Conservation (phyloP, 208 protist species). For the Acanthamoeba rhysodes region DNA sequence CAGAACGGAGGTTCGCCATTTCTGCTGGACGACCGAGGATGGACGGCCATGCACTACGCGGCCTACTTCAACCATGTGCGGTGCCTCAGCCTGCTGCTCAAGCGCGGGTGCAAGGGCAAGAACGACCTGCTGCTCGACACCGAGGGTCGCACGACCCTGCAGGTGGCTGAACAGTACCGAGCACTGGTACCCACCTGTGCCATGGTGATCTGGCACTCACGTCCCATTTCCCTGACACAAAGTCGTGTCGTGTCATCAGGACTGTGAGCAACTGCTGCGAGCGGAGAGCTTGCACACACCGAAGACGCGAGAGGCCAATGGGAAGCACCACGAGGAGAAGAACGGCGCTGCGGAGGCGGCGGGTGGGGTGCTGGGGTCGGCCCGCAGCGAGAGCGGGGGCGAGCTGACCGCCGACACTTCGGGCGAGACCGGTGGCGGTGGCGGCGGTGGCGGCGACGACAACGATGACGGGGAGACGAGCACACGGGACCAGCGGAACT, state of each 20-base stretch:
- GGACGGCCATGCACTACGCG: constrained; percentile 71
- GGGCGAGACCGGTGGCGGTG: not conserved
- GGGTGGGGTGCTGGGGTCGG: not conserved
- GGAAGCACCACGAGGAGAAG: not conserved
- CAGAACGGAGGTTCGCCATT: constrained; percentile 51
- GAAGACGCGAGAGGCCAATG: not conserved
- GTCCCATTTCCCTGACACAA: not conserved
- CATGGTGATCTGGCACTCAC: too few relatives aligned
- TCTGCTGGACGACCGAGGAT: constrained; percentile 62
- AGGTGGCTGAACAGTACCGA: constrained; percentile 18
- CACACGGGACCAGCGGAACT: not conserved
- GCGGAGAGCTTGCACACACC: not conserved
- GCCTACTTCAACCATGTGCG: constrained; percentile 63
- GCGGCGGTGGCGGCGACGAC: not conserved
- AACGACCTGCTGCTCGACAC: constrained; percentile 23
- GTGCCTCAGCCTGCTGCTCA: constrained; percentile 68
- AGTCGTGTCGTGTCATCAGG: not conserved
- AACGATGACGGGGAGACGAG: not conserved
- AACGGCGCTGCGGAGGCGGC: not conserved
- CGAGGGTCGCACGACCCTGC: constrained; percentile 25
- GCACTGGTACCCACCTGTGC: not conserved
- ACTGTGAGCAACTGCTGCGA: constrained; percentile 19
- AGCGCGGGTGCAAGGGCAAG: constrained; percentile 68
- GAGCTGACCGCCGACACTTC: not conserved
- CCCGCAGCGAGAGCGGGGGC: not conserved